Percentiles rank a stretch among this genome's conserved stretches.
These are phyloP conservation scores for Adansonia madagascariensis DNA, from an alignment of 441 rosid species.

Conservation along the genomic window DNA sequence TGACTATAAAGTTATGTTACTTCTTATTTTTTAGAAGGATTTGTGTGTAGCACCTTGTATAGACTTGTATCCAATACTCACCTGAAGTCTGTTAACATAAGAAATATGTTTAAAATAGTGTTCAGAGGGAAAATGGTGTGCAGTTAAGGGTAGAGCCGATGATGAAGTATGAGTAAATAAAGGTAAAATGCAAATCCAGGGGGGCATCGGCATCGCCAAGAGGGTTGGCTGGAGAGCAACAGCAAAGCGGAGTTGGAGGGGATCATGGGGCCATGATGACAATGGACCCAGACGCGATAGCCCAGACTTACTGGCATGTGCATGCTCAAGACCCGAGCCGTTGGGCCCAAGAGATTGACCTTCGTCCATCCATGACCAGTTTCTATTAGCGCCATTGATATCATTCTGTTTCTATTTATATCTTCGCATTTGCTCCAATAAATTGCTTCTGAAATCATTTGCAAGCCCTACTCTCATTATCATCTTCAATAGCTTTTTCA, in stretches of 20 bases:
- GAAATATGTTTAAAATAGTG: neutral
- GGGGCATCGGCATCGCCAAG: slow-evolving; percentile 48
- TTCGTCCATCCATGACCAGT: slow-evolving; percentile 57
- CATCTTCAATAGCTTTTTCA: neutral
- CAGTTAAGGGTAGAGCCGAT: neutral
- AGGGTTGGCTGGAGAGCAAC: slow-evolving; percentile 50
- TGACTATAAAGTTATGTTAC: too few relatives aligned
- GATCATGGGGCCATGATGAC: slow-evolving; percentile 18
- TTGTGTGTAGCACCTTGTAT: too few relatives aligned
- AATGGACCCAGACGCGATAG: slow-evolving; percentile 86
- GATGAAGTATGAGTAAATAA: slow-evolving; percentile 27
- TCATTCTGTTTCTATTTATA: neutral
- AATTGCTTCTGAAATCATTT: neutral
- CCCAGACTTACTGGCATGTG: slow-evolving; percentile 86
- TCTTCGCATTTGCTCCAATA: neutral
- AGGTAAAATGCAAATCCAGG: slow-evolving; percentile 35
- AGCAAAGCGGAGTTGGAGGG: slow-evolving; percentile 40
- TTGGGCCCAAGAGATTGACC: slow-evolving; percentile 91
- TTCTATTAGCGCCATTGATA: slow-evolving; percentile 23
- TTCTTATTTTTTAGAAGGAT: too few relatives aligned
- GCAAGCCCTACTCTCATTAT: neutral
- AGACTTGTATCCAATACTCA: too few relatives aligned
- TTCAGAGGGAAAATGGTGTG: neutral
- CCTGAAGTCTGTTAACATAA: too few relatives aligned
- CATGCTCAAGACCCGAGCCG: slow-evolving; percentile 75